A percentile compares a stretch with the other conserved stretches of the same genome.
Conservation (phyloP, 345 rosid species). For the Syzygium grande region DNA sequence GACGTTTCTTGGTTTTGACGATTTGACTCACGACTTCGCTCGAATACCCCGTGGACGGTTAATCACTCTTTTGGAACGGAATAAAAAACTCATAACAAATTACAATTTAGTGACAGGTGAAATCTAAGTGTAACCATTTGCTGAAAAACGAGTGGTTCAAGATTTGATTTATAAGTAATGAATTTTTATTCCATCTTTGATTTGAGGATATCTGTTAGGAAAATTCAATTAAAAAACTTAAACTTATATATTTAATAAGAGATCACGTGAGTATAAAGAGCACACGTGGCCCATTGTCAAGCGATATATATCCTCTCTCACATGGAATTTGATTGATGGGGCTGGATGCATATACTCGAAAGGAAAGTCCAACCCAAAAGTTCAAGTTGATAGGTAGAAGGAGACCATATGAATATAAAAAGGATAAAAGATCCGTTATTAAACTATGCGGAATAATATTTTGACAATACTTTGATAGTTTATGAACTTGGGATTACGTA, state of each 20-base stretch:
- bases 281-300: not conserved
- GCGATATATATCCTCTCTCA: not conserved
- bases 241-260: too few species aligned
- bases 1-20: not conserved
- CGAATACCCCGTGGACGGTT: not conserved
- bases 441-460: fast-evolving
- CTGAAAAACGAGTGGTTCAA: not conserved
- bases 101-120: not conserved
- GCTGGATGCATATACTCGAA: fast-evolving
- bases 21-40: not conserved
- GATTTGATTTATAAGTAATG: too few species aligned
- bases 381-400: fast-evolving
- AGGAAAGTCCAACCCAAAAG: fast-evolving
- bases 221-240: too few species aligned
- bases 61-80: not conserved
- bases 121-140: not conserved
- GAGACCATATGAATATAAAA: not conserved
- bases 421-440: fast-evolving
- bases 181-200: too few species aligned
- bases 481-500: not conserved
- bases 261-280: too few species aligned
- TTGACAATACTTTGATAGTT: not conserved
- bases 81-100: not conserved
- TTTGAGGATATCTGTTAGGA: too few species aligned
- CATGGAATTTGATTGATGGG: not conserved